A percentile compares a stretch with the other conserved stretches of the same genome.
Evolutionary conservation across 2,329 filamentous ascomycete species (phyloP).

Genomic region (Cytospora mali): DNA sequence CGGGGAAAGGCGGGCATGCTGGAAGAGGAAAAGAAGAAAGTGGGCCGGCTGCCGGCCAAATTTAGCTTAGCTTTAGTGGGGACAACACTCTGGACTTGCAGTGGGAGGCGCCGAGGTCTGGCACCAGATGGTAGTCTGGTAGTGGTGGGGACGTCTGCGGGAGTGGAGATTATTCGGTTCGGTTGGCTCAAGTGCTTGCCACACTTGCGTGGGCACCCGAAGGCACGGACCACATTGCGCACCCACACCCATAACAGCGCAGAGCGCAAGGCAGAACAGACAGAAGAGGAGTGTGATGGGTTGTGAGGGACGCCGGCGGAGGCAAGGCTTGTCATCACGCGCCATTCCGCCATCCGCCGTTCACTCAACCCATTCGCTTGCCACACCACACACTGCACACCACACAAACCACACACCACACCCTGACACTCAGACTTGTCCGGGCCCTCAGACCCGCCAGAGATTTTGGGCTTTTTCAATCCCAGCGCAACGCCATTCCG

Average conservation of each 20-base stretch:
- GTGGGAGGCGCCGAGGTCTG: neutral
- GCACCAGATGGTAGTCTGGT: no score
- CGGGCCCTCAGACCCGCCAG: neutral
- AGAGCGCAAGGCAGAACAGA: neutral
- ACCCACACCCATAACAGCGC: neutral
- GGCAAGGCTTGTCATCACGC: conserved; percentile 1
- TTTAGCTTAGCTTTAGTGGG: conserved; percentile 11
- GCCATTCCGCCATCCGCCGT: neutral
- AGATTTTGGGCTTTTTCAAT: neutral
- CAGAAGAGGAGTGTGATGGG: neutral
- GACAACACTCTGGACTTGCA: neutral
- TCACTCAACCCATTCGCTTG: neutral
- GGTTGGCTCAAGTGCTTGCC: neutral
- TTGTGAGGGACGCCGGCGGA: neutral
- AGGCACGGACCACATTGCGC: neutral
- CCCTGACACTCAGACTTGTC: neutral
- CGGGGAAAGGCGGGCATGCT: neutral
- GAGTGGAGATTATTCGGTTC: neutral
- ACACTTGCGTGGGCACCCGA: neutral
- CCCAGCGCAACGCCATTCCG: neutral
- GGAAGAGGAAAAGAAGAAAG: conserved; percentile 2
- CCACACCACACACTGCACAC: conserved; percentile 1
- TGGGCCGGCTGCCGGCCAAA: conserved; percentile 15
- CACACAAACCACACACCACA: neutral
- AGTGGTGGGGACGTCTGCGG: neutral